These are phyloP conservation scores for Passalora sequoiae DNA, from an alignment of 2,329 filamentous ascomycete genomes.

Conservation along the genomic window DNA sequence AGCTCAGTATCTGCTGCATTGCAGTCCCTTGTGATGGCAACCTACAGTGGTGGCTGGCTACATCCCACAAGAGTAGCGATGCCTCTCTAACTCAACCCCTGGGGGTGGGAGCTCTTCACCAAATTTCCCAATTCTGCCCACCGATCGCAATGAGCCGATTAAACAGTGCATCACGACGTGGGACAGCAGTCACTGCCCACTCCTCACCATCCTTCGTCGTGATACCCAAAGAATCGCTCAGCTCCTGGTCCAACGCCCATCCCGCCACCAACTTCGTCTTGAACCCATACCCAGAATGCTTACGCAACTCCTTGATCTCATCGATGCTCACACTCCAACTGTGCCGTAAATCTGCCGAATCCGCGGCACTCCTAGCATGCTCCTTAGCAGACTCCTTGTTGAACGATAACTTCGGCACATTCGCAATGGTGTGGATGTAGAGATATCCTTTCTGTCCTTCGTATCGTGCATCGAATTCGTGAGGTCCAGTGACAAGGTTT, in stretches of 20 bases:
- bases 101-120: too few relatives aligned
- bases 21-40: too few relatives aligned
- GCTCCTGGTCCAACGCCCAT: conserved; percentile 5
- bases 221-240: conserved; percentile 3
- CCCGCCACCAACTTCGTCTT: conserved; percentile 7
- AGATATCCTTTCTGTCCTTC: not conserved
- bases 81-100: too few relatives aligned
- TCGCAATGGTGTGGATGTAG: not conserved
- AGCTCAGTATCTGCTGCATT: too few relatives aligned
- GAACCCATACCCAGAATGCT: conserved; percentile 9
- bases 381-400: not conserved
- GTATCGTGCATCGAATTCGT: conserved; percentile 4
- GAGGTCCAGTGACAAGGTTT: not conserved
- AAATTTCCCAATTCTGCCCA: conserved; percentile 6
- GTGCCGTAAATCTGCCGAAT: not conserved
- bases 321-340: conserved; percentile 1
- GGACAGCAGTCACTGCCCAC: conserved; percentile 5
- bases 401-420: not conserved
- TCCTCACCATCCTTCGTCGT: not conserved
- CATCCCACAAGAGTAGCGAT: too few relatives aligned
- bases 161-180: conserved; percentile 6
- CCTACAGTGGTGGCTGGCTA: too few relatives aligned
- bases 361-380: not conserved
- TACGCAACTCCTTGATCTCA: conserved; percentile 4
- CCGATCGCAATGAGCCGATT: conserved; percentile 7